Percentiles rank a stretch among this genome's conserved stretches.
Evolutionary conservation across 805 yeast genomes (phyloP).

Genomic region (Suhomyces sp.): DNA sequence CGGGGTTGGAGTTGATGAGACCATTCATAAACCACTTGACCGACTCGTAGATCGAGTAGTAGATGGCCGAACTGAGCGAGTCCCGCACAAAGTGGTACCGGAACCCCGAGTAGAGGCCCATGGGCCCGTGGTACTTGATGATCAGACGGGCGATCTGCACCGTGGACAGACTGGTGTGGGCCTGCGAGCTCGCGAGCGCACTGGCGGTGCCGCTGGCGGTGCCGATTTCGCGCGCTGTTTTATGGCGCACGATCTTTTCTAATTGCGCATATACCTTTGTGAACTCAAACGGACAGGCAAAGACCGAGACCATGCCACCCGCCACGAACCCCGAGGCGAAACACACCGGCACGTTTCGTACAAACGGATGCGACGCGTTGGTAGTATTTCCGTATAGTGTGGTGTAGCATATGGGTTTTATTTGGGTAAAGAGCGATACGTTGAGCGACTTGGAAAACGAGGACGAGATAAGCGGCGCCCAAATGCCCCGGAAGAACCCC

Average conservation of each 20-base stretch:
- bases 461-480: conserved; percentile 69
- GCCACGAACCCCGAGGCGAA: conserved; percentile 61
- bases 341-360: conserved; percentile 38
- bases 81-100: conserved; percentile 67
- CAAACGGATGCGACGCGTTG: conserved; percentile 38
- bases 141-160: conserved; percentile 50
- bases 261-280: conserved; percentile 80
- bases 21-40: conserved; percentile 50
- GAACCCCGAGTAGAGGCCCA: conserved; percentile 72
- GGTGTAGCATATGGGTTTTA: conserved; percentile 40
- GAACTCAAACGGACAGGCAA: conserved; percentile 84
- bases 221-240: conserved; percentile 1
- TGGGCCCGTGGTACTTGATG: conserved; percentile 54
- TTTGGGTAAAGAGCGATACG: conserved; percentile 58
- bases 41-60: conserved; percentile 73
- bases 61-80: conserved; percentile 65
- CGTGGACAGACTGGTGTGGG: conserved; percentile 19
- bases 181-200: not conserved
- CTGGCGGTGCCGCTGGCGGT: conserved; percentile 10
- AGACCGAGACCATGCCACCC: conserved; percentile 59
- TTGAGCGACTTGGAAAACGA: conserved; percentile 63
- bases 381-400: conserved; percentile 11
- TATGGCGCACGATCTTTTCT: conserved; percentile 42
- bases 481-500: conserved; percentile 74
- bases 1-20: conserved; percentile 24